Evolutionary conservation across 805 yeast species (phyloP), one percentile per base, ranked within the genome.

Genomic region (Pichia insulana): DNA sequence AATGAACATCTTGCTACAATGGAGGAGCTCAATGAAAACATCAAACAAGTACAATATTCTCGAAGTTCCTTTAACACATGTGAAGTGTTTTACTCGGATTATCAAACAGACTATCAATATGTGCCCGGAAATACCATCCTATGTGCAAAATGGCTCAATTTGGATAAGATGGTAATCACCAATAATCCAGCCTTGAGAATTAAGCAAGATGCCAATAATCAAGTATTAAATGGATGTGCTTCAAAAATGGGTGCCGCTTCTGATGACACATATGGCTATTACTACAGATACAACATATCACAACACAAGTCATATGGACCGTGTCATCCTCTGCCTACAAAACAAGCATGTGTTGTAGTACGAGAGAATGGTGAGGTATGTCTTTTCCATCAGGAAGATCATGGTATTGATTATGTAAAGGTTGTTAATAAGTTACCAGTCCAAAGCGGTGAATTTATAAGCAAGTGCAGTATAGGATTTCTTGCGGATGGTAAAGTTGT

Each of bases 81-180:
- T 11, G 79, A 74, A 47, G 57, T 71, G 57, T 68, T 74, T 8
- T 73, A 71, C 54, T 55, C 70, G 5, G 80, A 76, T 48, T 48
- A 49, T 26, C 37, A 52, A 3, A 31, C 35, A 30, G 22, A 53
- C 36, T 48, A 62, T 26, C 48, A 62, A 40, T 45, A 49, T 25
- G 32, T 62, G 47, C 47, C 60, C 8, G 50, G 47, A 6, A 59
- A 59, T 39, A 58, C 51, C 44, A 53, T 69, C 7, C 67, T 74
- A 12, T 76, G 80, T 0, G 71, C 81, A 57, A 73, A 74, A 50
- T 87, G 95, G 95, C 68, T 87, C 22, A 76, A 75, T 35, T 64
- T 74, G n/a, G 86, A 83, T 39, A 85, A 86, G 50, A 76, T 80
- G 1, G 73, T 76, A 35, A 68, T 79, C 15, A 63, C 74, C 13